Evolutionary conservation across 352 stramenopile genomes (phyloP), one percentile per base, ranked within the genome.

Genomic region (Elongisporangium prolatum): DNA sequence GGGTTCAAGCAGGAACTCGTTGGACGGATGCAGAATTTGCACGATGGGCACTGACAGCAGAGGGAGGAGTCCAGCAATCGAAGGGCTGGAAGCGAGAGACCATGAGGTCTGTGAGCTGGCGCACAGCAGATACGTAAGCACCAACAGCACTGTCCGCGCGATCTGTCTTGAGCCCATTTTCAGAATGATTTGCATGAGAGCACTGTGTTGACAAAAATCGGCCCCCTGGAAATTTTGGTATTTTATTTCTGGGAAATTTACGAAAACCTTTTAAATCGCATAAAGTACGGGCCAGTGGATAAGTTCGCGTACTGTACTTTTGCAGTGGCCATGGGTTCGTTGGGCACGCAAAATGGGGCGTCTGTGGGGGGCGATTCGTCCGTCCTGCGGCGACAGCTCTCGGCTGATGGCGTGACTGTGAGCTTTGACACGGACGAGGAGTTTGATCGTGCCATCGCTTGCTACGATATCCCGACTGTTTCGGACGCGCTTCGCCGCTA

Each of bases 361-460:
- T 44, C 17, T 17, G 34, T 9, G 5, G 28, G 28, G 28, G 28
- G 28, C 34, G 34, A 44, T 16, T 44, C 34, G 34, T 44, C 34
- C 34, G 34, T 44, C 34, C 57, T 69, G 21, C 63, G 63, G 54
- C 62, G 65, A 37, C 51, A 65, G 50, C 54, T 53, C 17, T 69
- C 62, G 10, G 38, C 61, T 5, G 62, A 61, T 22, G 49, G 20
- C 14, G 48, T 53, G 20, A 61, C 47, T 50, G 54, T 85, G 17
- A 75, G 59, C 47, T 84, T 88, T 56, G 84, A 91, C 25, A 86
- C 69, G 9, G 82, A 92, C 58, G 71, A 84, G 6, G 84, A 93
- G 21, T 93, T 93, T 49, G 77, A 78, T 52, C 73, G 70, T 9
- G 71, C 80, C 52, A 58, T 91, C 21, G 64, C 64, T 38, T 87